Percentiles rank a stretch among this genome's conserved stretches.
Conservation (phyloP, 192 early-diverging fungal species). For the Umbelopsis vinacea region DNA sequence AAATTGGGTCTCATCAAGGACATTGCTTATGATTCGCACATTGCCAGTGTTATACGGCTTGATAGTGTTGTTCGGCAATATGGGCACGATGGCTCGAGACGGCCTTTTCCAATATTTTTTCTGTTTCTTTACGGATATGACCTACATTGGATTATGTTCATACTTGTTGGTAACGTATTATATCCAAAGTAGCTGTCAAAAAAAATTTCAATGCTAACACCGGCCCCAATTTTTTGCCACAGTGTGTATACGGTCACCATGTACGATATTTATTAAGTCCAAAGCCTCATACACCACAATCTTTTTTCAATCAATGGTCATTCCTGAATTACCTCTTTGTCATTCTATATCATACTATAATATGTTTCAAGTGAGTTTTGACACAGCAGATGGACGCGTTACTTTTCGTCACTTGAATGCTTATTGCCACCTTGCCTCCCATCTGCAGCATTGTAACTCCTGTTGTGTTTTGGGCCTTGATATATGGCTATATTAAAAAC, state of each 20-base stretch:
- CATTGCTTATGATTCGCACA: conserved; percentile 26
- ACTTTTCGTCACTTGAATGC: not conserved
- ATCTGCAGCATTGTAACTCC: conserved; percentile 36
- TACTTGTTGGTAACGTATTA: conserved; percentile 36
- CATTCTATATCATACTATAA: conserved; percentile 34
- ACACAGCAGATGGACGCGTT: not conserved
- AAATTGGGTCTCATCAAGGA: conserved; percentile 28
- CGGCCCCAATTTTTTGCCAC: conserved; percentile 3
- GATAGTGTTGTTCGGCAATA: conserved; percentile 4
- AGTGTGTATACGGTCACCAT: conserved; percentile 24
- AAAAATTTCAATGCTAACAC: not conserved
- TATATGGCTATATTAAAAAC: conserved; percentile 1
- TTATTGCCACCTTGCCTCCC: not conserved
- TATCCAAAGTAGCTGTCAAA: not conserved
- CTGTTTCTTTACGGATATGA: conserved; percentile 38
- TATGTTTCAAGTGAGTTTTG: conserved; percentile 39
- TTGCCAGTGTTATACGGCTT: conserved; percentile 10
- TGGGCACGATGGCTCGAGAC: conserved; percentile 11
- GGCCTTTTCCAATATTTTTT: conserved; percentile 17
- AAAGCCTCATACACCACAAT: conserved; percentile 7
- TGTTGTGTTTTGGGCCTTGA: conserved; percentile 38
- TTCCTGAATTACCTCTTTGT: conserved; percentile 41
- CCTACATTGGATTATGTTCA: conserved; percentile 35
- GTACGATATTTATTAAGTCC: conserved; percentile 23
- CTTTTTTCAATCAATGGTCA: conserved; percentile 32